Evolutionary conservation across 805 yeast genomes (phyloP), one percentile per base, ranked within the genome.

Genomic region (Ogataea nakhonphanomensis): DNA sequence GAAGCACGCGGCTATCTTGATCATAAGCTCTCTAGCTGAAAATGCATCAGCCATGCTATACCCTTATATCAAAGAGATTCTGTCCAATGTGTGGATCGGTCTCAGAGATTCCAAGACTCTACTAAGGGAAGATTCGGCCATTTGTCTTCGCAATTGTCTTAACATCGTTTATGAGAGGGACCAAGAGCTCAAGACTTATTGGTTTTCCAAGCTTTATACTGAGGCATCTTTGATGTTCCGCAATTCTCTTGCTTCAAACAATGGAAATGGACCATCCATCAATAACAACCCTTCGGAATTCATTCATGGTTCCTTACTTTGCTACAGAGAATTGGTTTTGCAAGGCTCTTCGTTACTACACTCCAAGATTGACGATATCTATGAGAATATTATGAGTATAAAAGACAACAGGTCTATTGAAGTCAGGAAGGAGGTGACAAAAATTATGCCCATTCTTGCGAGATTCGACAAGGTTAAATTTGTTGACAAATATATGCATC

Each of bases 1-100:
- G 53, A 78, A 93, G 48, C 97, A 91, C 57, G 96, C 97, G 0
- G 95, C 97, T 1, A 79, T 89, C 27, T 69, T 91, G 38, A 80
- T 88, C 30, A 76, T 93, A 29, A 76, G 83, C 7, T 84, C 96
- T 1, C 72, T 93, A 45, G 96, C 96, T 0, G 78, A 78, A 40
- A 85, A 86, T 55, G 84, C 95, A 1, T 96, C 98, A 2, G 85
- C 95, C 7, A 67, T 89, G 42, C 67, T 91, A 37, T 84, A 84
- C 57, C 77, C 81, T 25, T 86, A 84, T 59, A 83, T 88, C 24
- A 79, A 82, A 44, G 83, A 84, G 29, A 81, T 90, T 12, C 67
- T 91, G 40, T 86, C 84, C 33, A 81, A 84, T 50, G 77, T 93
- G 12, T 91, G 97, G 96, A 72, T 80, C 28, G 95, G 95, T 0